Base-by-base conservation (phyloP, 208 protist genomes). In the Leishmania amazonensis region DNA sequence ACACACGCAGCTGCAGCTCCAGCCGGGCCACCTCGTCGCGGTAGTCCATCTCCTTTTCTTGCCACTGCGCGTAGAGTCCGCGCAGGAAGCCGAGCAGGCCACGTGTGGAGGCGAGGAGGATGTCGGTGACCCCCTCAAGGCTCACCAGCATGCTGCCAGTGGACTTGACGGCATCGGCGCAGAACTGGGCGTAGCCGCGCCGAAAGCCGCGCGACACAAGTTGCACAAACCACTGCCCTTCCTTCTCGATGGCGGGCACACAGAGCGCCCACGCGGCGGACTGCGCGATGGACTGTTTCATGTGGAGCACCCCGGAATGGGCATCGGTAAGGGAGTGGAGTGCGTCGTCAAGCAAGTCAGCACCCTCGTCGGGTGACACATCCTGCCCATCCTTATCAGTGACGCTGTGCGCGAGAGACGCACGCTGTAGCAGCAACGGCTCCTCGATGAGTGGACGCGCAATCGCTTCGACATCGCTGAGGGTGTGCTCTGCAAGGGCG, bases 211-310 rank as follows among this genome's bases (percentile, higher is more conserved):
- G 68, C 28, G 85, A 78, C 53, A 96, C 83, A 35, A 83, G 74
- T n/a, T 47, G 42, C 17, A 67, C 81, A 83, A 97, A 97, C 91
- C 93, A 96, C 65, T 88, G 73, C 31, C 91, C 87, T 79, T 96
- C 93, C 9, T 76, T 31, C 45, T 75, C 75, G 64, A 97, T 93
- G 31, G 75, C 64, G n/a, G 79, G 80, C 74, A 88, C 70, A 47
- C 58, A 87, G 70, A 6, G 78, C 57, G 85, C 57, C 65, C 78
- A 90, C 53, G 49, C 47, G 17, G 80, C 13, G 11, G 49, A 78
- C 45, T 53, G 40, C 40, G 70, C 64, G 47, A 68, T 54, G 0
- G 64, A 24, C 49, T 78, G 62, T 45, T 73, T 42, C 67, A 80
- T 19, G 13, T 65, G 45, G 17, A 86, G 64, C 35, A 79, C 83